Evolutionary conservation across 352 stramenopile species (phyloP).

Genomic region (Phytophthora pini): DNA sequence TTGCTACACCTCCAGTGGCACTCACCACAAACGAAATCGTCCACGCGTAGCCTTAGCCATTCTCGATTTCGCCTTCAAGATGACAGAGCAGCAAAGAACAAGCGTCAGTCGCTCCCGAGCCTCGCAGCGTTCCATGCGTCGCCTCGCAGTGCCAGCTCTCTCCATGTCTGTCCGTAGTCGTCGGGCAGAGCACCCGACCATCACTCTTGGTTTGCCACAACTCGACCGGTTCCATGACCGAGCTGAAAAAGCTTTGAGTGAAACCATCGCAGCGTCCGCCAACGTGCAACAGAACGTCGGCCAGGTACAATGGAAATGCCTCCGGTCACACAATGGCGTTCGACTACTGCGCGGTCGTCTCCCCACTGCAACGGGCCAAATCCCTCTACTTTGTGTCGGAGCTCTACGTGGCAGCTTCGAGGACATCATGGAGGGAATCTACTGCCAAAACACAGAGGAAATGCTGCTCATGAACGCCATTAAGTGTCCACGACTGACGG

Average conservation of each 20-base stretch:
- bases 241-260: conserved; percentile 37
- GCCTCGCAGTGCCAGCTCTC: conserved; percentile 24
- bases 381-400: conserved; percentile 39
- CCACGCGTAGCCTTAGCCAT: conserved; percentile 14
- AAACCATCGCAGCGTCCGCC: conserved; percentile 46
- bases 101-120: conserved; percentile 24
- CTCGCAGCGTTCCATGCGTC: conserved; percentile 26
- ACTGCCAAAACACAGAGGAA: conserved; percentile 46
- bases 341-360: conserved; percentile 45
- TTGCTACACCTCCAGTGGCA: conserved; percentile 3
- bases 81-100: conserved; percentile 16
- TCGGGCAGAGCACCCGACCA: conserved; percentile 24
- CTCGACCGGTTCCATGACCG: conserved; percentile 49
- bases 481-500: conserved; percentile 38
- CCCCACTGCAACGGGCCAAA: neutral
- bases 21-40: conserved; percentile 10
- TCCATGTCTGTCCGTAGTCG: conserved; percentile 37
- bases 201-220: conserved; percentile 29
- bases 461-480: conserved; percentile 54
- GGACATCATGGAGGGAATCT: conserved; percentile 53
- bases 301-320: conserved; percentile 40
- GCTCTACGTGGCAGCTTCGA: conserved; percentile 47
- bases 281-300: conserved; percentile 33
- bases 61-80: conserved; percentile 29
- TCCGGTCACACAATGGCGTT: conserved; percentile 40